Base-by-base conservation (phyloP, 768 basidiomycete species). In the Pleurotus citrinopileatus region DNA sequence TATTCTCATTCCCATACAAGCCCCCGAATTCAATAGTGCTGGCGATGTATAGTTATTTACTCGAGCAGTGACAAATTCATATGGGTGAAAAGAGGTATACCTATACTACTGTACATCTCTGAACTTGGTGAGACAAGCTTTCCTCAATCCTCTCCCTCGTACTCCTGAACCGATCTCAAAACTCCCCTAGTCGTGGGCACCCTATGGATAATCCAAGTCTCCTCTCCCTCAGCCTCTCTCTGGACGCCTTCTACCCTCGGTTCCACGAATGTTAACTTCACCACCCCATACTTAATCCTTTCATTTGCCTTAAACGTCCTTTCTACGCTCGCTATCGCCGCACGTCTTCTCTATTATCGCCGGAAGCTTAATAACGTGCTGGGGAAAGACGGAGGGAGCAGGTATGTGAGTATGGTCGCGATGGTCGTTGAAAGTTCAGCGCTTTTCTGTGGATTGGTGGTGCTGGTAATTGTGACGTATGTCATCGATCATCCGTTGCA, bases 371-470 rank as follows among this genome's bases (percentile, higher is more conserved):
- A 17, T 10, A 36, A 44, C 4, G 23, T 48, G 1, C 43, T 75
- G 1, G 69, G 70, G n/a, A 25, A 48, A 10, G 50, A 44, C 27
- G 52, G 65, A 22, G 60, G 63, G 4, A 36, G 37, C 4, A 61
- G 54, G 6, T 75, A 73, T 52, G 56, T 65, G 13, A 58, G 55
- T 3, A 61, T 70, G 0, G 45, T 59, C 1, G 52, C 61, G 20
- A 72, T 74, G 65, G 50, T 73, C 20, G 56, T 75, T 56, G 32
- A 28, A 71, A 76, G 51, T 70, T 67, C 7, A 68, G 73, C 1
- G 57, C 65, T 1, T 38, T 66, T 13, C 71, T 71, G 46, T 43
- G 65, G 0, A 1, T 53, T 65, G 26, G 63, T 58, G 12, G 26
- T 72, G 12, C 42, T 70, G 12, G 73, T 71, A 53, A 56, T 75